Evolutionary conservation across 2,329 filamentous ascomycete genomes (phyloP).

Genomic region (Paecilomyces fulvus): DNA sequence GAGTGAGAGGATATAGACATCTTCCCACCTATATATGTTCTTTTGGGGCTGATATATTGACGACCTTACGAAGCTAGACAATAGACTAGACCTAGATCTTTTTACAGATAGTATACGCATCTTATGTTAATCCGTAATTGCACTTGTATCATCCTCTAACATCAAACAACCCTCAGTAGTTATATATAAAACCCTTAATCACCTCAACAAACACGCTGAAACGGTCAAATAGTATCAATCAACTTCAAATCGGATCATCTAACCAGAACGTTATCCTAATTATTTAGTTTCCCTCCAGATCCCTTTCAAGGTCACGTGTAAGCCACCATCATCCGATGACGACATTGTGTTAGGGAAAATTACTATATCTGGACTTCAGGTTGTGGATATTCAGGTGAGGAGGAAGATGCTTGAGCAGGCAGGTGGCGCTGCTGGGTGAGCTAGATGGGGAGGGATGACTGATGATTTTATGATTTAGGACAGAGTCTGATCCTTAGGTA

Average conservation of each 20-base stretch:
- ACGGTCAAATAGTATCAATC: too few species aligned
- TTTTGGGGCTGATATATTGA: conserved; percentile 2
- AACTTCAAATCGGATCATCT: too few species aligned
- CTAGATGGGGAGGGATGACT: background rate
- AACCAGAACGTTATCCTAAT: too few species aligned
- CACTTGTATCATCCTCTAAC: too few species aligned
- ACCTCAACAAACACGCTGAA: too few species aligned
- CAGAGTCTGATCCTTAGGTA: background rate
- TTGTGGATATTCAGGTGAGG: conserved; percentile 16
- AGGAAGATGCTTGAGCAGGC: conserved; percentile 11
- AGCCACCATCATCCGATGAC: background rate
- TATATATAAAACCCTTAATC: too few species aligned
- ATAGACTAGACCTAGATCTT: conserved; percentile 8
- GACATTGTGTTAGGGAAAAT: background rate
- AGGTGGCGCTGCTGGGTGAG: conserved; percentile 2
- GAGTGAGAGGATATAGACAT: conserved; percentile 26
- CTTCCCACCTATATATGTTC: background rate
- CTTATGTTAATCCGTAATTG: background rate
- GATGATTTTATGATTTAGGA: background rate
- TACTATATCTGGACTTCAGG: conserved; percentile 1
- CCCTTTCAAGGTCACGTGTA: background rate
- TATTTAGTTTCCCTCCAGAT: too few species aligned
- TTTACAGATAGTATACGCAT: background rate
- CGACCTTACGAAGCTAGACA: conserved; percentile 25
- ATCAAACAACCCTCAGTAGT: too few species aligned